Conservation (phyloP, 2,329 filamentous ascomycete species). For the Hyphodiscus sp. region DNA sequence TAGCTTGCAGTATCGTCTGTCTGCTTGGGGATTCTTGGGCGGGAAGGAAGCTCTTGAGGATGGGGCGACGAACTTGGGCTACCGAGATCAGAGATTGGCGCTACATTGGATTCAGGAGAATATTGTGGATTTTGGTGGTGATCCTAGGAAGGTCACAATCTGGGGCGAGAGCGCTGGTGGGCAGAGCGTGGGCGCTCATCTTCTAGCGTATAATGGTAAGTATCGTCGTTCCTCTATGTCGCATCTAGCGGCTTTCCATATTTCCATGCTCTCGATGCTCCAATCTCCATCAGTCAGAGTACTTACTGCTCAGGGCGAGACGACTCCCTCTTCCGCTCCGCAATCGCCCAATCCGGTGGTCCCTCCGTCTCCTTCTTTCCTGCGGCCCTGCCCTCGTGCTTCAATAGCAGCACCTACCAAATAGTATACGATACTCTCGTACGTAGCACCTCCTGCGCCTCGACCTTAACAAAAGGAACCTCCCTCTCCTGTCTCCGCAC, state of each 20-base stretch:
- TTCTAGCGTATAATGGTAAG: slow-evolving; percentile 42
- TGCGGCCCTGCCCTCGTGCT: not conserved
- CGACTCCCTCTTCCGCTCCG: slow-evolving; percentile 45
- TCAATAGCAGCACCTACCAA: slow-evolving; percentile 17
- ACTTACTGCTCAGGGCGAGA: slow-evolving; percentile 36
- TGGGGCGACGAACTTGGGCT: slow-evolving; percentile 40
- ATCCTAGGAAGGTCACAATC: slow-evolving; percentile 38
- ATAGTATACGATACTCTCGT: slow-evolving; percentile 31
- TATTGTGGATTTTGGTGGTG: slow-evolving; percentile 38
- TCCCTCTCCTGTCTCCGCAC: slow-evolving; percentile 26
- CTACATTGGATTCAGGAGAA: slow-evolving; percentile 39
- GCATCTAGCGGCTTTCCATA: too few species aligned
- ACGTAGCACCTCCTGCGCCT: slow-evolving; percentile 24
- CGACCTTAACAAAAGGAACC: slow-evolving; percentile 2
- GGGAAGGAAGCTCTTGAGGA: slow-evolving; percentile 33
- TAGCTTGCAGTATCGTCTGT: slow-evolving; percentile 39
- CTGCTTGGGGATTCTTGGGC: slow-evolving; percentile 40
- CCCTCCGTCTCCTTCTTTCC: slow-evolving; percentile 18
- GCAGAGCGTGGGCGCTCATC: slow-evolving; percentile 16
- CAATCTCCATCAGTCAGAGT: not conserved
- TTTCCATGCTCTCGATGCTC: not conserved
- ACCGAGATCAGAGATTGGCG: slow-evolving; percentile 37
- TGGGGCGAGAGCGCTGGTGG: slow-evolving; percentile 37
- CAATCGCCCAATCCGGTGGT: slow-evolving; percentile 39
- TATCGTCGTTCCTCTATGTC: too few species aligned